phyloP scores from a whole-genome alignment of 371 early-diverging fungal genomes.

The Catenaria anguillulae region DNA sequence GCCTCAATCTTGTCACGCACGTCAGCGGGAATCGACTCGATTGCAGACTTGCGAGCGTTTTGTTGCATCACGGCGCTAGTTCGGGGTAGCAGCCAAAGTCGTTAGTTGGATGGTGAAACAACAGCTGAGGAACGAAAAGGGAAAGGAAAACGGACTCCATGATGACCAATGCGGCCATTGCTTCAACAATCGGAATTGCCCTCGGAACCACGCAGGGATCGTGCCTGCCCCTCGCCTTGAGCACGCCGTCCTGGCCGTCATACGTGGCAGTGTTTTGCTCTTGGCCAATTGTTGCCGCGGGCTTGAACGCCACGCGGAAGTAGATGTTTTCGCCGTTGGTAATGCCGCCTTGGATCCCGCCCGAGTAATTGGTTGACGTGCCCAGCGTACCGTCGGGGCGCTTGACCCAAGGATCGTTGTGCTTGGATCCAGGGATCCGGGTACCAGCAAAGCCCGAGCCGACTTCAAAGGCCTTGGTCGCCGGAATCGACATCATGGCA shows the following conservation, averaged over 20 bases:
- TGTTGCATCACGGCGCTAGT: slow-evolving; percentile 1
- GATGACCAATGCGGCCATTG: slow-evolving; percentile 84
- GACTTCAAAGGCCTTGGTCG: slow-evolving; percentile 94
- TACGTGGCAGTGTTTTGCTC: slow-evolving; percentile 77
- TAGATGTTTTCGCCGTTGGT: slow-evolving; percentile 89
- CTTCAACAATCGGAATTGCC: slow-evolving; percentile 93
- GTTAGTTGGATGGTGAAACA: neutral
- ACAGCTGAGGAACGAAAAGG: no score
- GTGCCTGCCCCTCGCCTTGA: slow-evolving; percentile 89
- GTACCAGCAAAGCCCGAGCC: slow-evolving; percentile 88
- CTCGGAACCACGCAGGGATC: slow-evolving; percentile 94
- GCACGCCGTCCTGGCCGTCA: slow-evolving; percentile 57
- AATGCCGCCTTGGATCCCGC: slow-evolving; percentile 91
- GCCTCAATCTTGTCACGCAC: neutral
- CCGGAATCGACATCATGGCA: slow-evolving; percentile 97
- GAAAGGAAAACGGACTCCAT: slow-evolving; percentile 66
- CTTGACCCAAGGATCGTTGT: slow-evolving; percentile 81
- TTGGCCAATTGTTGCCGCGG: slow-evolving; percentile 86
- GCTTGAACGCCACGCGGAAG: slow-evolving; percentile 94
- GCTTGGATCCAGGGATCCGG: slow-evolving; percentile 65
- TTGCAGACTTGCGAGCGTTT: slow-evolving; percentile 1
- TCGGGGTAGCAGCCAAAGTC: no score
- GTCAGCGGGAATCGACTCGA: neutral
- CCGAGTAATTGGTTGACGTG: slow-evolving; percentile 81
- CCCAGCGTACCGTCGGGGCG: slow-evolving; percentile 33